Evolutionary conservation across 306 rosid genomes (phyloP).

Genomic region (Cicer cuneatum): DNA sequence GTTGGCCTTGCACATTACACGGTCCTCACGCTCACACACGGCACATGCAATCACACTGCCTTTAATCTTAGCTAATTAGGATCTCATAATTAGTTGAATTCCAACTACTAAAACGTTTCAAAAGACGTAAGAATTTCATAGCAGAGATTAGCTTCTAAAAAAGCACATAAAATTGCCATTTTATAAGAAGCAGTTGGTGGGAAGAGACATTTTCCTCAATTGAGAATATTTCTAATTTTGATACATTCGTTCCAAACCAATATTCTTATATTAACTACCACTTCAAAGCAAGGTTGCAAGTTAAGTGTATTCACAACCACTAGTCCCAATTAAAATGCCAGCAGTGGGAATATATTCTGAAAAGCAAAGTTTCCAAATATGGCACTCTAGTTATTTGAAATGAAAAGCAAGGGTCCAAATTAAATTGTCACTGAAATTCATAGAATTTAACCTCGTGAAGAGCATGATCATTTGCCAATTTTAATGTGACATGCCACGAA

Average conservation of each 20-base stretch:
- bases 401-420: slow-evolving; percentile 38
- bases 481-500: too few species aligned
- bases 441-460: slow-evolving; percentile 20
- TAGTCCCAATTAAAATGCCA: not conserved
- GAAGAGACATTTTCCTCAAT: not conserved
- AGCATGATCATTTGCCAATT: not conserved
- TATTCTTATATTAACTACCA: not conserved
- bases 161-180: slow-evolving; percentile 17
- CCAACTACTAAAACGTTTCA: too few species aligned
- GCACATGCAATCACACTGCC: too few species aligned
- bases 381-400: slow-evolving; percentile 13
- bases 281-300: not conserved
- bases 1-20: too few species aligned
- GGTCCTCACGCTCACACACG: too few species aligned
- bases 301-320: slow-evolving; percentile 16
- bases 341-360: slow-evolving; percentile 43
- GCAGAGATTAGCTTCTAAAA: not conserved
- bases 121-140: too few species aligned
- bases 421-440: slow-evolving; percentile 14
- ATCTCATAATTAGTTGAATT: too few species aligned
- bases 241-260: slow-evolving; percentile 9
- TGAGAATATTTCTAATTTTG: slow-evolving; percentile 10
- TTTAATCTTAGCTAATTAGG: not conserved
- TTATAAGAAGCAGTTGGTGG: slow-evolving; percentile 7
- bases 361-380: slow-evolving; percentile 39